phyloP scores from a whole-genome alignment of 371 early-diverging fungal species.

The Rhizopus microsporus region DNA sequence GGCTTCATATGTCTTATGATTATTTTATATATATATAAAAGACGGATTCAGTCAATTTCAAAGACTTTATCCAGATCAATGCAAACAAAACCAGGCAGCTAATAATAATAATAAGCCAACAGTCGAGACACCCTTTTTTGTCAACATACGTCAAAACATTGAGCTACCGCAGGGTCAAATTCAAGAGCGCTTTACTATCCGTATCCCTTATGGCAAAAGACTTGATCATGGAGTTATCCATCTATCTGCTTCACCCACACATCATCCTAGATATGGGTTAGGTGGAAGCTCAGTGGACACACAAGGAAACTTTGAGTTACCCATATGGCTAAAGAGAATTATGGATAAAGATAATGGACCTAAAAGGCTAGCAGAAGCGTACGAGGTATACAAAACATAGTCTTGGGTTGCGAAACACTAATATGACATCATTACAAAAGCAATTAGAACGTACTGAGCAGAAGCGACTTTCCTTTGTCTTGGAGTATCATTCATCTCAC shows the following conservation, averaged over 20 bases:
- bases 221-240: conserved; percentile 7
- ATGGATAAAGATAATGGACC: conserved; percentile 22
- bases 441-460: conserved; percentile 51
- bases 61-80: conserved; percentile 23
- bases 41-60: conserved; percentile 35
- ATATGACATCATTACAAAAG: conserved; percentile 29
- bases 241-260: neutral
- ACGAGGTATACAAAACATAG: conserved; percentile 20
- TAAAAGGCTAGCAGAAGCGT: conserved; percentile 28
- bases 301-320: conserved; percentile 20
- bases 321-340: conserved; percentile 21
- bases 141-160: conserved; percentile 40
- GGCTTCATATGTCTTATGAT: neutral
- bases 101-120: conserved; percentile 1
- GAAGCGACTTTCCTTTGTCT: conserved; percentile 52
- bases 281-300: conserved; percentile 21
- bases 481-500: conserved; percentile 39
- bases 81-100: conserved; percentile 32
- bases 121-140: conserved; percentile 34
- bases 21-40: conserved; percentile 4
- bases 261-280: conserved; percentile 22
- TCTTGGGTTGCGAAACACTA: neutral
- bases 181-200: conserved; percentile 32
- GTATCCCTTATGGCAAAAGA: conserved; percentile 20
- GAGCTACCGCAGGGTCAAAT: conserved; percentile 35